Base-by-base conservation (phyloP, 345 rosid genomes). In the Syzygium aqueum region DNA sequence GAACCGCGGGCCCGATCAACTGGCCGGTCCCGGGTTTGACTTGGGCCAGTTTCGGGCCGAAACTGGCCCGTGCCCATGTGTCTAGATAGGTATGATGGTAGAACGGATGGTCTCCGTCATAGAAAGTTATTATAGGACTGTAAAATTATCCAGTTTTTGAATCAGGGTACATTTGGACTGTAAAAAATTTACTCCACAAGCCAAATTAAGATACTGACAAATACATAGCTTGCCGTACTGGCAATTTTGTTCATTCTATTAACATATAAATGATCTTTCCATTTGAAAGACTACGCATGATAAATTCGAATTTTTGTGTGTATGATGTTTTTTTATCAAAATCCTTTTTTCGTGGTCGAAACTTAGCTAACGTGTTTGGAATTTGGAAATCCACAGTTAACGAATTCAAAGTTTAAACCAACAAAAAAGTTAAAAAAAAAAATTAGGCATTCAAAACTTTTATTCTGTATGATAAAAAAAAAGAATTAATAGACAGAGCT, bases 261-360 rank as follows among this genome's bases (percentile, higher is more conserved):
- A 61, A 27, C 30, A 61, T 25, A 61, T 61, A 61, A 61, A 61
- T 57, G 1, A 23, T 25, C n/a, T 25, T 25, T 57, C 7, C 0
- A 23, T 23, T 57, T 57, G 16, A 61, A 61, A 61, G 2, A 61
- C 0, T 61, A n/a, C 16, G 0, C 16, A 61, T 61, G 67, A 61
- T 12, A 6, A 27, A 61, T 27, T 27, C n/a, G 30, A 61, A 27
- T 11, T 27, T 1, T 23, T 0, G 0, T 27, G 0, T 61, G 1
- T n/a, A 27, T 1, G 33, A 61, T 61, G 30, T 61, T 27, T 61
- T 61, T 12, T 27, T 3, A 61, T 61, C 3, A 61, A 61, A 12
- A 27, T 59, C 8, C 33, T 4, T 3, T 59, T 27, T 59, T 61
- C 2, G 0, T 3, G 3, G 67, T 5, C 2, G 3, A 59, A 59